A percentile compares a stretch with the other conserved stretches of the same genome.
These are phyloP conservation scores for Phytophthora sojae DNA, from an alignment of 352 stramenopile species.

Conservation along the genomic window DNA sequence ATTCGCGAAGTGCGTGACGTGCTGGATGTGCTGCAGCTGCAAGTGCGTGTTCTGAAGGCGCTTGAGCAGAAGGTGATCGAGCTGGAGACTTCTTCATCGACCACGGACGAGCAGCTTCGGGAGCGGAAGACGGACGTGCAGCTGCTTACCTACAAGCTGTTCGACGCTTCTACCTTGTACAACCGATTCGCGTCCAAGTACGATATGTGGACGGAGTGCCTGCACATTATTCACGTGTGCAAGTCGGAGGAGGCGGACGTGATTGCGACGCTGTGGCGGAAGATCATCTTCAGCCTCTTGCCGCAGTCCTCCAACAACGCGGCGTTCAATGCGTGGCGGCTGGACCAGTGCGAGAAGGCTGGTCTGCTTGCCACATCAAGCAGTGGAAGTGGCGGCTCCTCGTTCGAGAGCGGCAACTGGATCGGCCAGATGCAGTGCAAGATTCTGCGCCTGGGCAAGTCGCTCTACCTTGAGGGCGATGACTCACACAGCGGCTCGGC, in stretches of 20 bases:
- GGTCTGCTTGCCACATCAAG: constrained; percentile 55
- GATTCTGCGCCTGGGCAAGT: constrained; percentile 76
- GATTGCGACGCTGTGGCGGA: constrained; percentile 69
- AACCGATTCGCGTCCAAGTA: constrained; percentile 89
- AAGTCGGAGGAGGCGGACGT: constrained; percentile 85
- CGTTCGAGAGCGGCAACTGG: constrained; percentile 83
- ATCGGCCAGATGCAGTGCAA: constrained; percentile 86
- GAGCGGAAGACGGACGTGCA: constrained; percentile 69
- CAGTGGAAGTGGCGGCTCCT: constrained; percentile 38
- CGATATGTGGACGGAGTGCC: constrained; percentile 87
- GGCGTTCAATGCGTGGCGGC: constrained; percentile 81
- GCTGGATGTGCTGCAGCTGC: constrained; percentile 83
- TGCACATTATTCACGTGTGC: constrained; percentile 88
- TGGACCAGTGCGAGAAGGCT: constrained; percentile 68
- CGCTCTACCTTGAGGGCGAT: constrained; percentile 67
- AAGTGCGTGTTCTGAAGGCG: constrained; percentile 83
- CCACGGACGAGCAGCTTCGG: constrained; percentile 53
- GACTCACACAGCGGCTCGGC: constrained; percentile 55
- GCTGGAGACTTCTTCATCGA: constrained; percentile 51
- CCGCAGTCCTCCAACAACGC: constrained; percentile 64
- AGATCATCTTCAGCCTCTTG: constrained; percentile 80
- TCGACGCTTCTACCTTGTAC: constrained; percentile 85
- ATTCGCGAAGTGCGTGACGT: constrained; percentile 85
- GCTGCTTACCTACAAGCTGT: constrained; percentile 78
- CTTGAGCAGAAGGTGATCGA: constrained; percentile 77